Evolutionary conservation across 352 stramenopile species (phyloP).

Genomic region (Globisporangium megalacanthum): DNA sequence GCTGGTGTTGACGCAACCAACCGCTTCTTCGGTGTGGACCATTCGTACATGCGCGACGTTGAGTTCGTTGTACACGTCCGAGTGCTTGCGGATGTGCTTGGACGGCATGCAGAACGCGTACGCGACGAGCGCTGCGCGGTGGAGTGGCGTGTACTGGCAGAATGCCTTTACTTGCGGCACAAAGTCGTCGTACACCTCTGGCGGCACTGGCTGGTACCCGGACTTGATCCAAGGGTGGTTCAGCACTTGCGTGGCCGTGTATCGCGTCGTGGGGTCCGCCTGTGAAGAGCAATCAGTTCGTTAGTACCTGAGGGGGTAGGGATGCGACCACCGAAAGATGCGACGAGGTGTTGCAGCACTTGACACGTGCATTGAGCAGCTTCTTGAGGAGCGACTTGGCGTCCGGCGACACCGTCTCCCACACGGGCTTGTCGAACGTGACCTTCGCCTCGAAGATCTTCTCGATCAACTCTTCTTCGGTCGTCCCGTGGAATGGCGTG

Average conservation of each 20-base stretch:
- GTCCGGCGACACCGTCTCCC: slow-evolving; percentile 50
- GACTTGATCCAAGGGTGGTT: slow-evolving; percentile 72
- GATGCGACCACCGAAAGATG: neutral
- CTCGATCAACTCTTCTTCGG: slow-evolving; percentile 69
- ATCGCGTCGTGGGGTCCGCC: slow-evolving; percentile 41
- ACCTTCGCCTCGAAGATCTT: slow-evolving; percentile 68
- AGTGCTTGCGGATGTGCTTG: slow-evolving; percentile 39
- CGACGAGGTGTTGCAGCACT: neutral
- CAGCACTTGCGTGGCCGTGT: slow-evolving; percentile 60
- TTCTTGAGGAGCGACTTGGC: slow-evolving; percentile 72
- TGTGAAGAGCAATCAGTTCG: slow-evolving; percentile 9
- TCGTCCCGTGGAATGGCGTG: slow-evolving; percentile 58
- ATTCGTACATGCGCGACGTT: slow-evolving; percentile 55
- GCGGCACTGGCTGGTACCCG: slow-evolving; percentile 23
- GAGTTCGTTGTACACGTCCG: slow-evolving; percentile 74
- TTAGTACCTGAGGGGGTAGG: neutral
- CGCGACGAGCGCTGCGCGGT: slow-evolving; percentile 54
- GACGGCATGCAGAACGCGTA: slow-evolving; percentile 72
- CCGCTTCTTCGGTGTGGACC: neutral
- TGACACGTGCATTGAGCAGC: slow-evolving; percentile 48
- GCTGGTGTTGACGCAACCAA: too few relatives aligned
- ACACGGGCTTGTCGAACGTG: slow-evolving; percentile 40
- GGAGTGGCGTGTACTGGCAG: slow-evolving; percentile 58
- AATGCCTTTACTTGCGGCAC: slow-evolving; percentile 59
- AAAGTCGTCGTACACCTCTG: slow-evolving; percentile 56